phyloP scores from a whole-genome alignment of 2,329 filamentous ascomycete species.

The Sarocladium oryzae region DNA sequence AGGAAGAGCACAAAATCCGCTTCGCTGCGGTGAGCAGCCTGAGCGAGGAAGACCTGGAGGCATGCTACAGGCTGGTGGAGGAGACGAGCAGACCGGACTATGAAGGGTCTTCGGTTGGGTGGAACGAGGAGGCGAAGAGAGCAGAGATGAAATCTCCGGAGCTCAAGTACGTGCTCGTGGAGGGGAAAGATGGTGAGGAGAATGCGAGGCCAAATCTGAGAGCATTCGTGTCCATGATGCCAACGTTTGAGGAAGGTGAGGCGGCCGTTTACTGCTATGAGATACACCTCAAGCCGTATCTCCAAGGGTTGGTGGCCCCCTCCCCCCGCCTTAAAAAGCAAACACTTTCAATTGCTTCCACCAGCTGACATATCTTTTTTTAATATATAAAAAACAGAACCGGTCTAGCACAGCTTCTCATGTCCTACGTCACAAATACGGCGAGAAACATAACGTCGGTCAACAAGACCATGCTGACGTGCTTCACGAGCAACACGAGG shows the following conservation, averaged over 20 bases:
- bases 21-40: constrained; percentile 37
- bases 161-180: constrained; percentile 63
- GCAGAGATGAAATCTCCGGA: constrained; percentile 62
- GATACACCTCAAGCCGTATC: constrained; percentile 55
- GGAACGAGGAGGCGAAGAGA: constrained; percentile 55
- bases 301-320: constrained; percentile 40
- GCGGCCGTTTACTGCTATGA: constrained; percentile 74
- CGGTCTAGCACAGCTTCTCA: constrained; percentile 55
- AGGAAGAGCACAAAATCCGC: constrained; percentile 33
- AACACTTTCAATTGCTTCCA: too few relatives aligned
- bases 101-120: constrained; percentile 52
- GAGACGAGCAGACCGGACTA: constrained; percentile 61
- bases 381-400: too few relatives aligned
- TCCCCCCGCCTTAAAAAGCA: background rate
- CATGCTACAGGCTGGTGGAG: constrained; percentile 53
- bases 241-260: constrained; percentile 59
- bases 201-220: constrained; percentile 23
- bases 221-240: constrained; percentile 63
- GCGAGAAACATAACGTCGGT: constrained; percentile 48
- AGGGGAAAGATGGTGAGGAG: constrained; percentile 18
- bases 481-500: constrained; percentile 55
- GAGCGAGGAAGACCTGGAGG: constrained; percentile 36
- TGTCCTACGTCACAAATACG: constrained; percentile 47
- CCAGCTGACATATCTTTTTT: too few relatives aligned
- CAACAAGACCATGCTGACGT: constrained; percentile 67